Base-by-base conservation (phyloP, 441 rosid species). In the Pelargonium cotyledonis region DNA sequence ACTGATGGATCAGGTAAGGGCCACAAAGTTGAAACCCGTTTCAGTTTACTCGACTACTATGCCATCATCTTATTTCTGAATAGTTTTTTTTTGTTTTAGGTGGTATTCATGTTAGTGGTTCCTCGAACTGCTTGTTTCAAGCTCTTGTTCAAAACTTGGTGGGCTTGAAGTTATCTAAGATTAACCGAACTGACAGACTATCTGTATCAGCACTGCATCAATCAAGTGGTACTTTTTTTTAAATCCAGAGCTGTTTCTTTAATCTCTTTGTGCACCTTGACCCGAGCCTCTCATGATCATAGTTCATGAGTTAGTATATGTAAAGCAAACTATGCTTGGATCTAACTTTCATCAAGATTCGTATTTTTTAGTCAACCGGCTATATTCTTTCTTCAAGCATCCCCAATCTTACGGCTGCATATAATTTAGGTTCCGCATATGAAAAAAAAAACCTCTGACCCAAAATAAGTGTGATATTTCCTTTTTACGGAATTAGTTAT, bases 191-290 rank as follows among this genome's bases (percentile, higher is more conserved):
- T 41, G 85, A 80, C 58, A 84, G 81, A 64, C 70, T 44, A 55
- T 77, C 89, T 75, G 74, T 89, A 75, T 80, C 81, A 64, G 87
- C 86, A 76, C 67, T 75, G 29, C 97, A 89, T 78, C 90, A 85
- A 80, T 81, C 96, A 69, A 94, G 86, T 47, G 96, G 98, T 91
- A 89, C 83, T 26, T n/a, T n/a, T 75, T 76, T 74, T 26, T 66
- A 44, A 64, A 55, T 16, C 26, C 68, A 40, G 3, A 6, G 47
- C 61, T 38, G 2, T 74, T 61, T 12, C 40, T 58, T 68, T 29
- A 53, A 14, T 46, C 66, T 31, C 44, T 21, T 19, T 35, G 31
- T 12, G 40, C 21, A 21, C 61, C 11, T 57, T 7, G 15, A 49
- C 35, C 40, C 40, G 7, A 35, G 40, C 40, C 40, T 35, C 40